phyloP scores from a whole-genome alignment of 495 filamentous ascomycete genomes.

The Umbilicaria muhlenbergii region DNA sequence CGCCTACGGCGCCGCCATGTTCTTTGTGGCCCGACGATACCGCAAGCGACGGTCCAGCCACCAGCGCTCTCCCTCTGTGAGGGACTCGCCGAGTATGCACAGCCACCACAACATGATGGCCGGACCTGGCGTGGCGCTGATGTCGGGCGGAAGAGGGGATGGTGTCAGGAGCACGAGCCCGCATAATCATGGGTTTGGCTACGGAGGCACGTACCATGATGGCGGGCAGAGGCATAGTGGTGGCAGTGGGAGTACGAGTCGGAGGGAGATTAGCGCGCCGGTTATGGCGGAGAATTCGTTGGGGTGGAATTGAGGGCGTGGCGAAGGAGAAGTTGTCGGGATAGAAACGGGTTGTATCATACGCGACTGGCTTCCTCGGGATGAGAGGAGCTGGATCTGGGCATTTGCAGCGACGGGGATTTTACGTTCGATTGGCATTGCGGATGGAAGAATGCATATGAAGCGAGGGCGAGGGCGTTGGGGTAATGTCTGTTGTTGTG shows the following conservation, averaged over 20 bases:
- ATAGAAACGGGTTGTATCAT: background rate
- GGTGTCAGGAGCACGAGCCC: constrained; percentile 13
- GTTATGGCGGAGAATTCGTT: constrained; percentile 96
- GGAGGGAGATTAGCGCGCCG: constrained; percentile 65
- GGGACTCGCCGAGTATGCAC: constrained; percentile 33
- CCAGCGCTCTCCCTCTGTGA: constrained; percentile 57
- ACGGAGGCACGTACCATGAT: constrained; percentile 12
- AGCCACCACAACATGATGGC: constrained; percentile 29
- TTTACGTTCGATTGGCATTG: no score
- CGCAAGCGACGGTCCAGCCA: constrained; percentile 73
- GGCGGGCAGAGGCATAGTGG: constrained; percentile 43
- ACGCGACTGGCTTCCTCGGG: background rate
- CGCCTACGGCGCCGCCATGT: constrained; percentile 98
- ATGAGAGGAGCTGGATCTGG: no score
- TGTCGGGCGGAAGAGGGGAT: constrained; percentile 36
- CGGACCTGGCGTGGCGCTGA: constrained; percentile 19
- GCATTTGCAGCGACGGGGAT: no score
- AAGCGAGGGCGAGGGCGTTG: no score
- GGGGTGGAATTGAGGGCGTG: constrained; percentile 69
- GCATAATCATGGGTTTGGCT: background rate
- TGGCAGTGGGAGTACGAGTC: constrained; percentile 52
- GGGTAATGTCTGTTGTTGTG: no score
- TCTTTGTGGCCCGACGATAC: constrained; percentile 86
- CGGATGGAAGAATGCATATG: no score
- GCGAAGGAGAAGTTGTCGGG: background rate